A percentile compares a stretch with the other conserved stretches of the same genome.
phyloP scores from a whole-genome alignment of 1,139 yeast genomes.

The Candida labiduridarum region DNA sequence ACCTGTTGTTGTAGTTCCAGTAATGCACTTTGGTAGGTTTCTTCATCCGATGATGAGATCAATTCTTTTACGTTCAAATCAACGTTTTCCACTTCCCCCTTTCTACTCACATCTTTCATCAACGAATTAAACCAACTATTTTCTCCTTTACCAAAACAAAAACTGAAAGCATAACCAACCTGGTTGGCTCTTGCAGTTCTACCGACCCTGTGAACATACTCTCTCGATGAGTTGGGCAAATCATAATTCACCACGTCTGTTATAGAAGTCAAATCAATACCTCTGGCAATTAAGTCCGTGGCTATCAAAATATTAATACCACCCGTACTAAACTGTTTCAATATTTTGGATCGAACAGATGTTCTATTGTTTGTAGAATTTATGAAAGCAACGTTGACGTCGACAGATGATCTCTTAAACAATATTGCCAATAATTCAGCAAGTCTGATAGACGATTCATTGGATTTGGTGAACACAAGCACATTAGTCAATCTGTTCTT shows the following conservation, averaged over 20 bases:
- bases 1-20: conserved; percentile 29
- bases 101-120: conserved; percentile 43
- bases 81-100: conserved; percentile 24
- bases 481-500: conserved; percentile 38
- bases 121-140: conserved; percentile 61
- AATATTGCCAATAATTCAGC: conserved; percentile 60
- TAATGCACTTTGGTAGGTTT: conserved; percentile 28
- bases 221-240: conserved; percentile 83
- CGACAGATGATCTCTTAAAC: conserved; percentile 24
- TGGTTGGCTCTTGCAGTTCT: conserved; percentile 94
- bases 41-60: conserved; percentile 29
- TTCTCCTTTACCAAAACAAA: conserved; percentile 78
- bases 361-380: conserved; percentile 56
- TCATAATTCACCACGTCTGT: conserved; percentile 87
- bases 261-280: conserved; percentile 78
- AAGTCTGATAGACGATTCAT: conserved; percentile 81
- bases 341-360: conserved; percentile 41
- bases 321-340: conserved; percentile 59
- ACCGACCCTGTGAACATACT: conserved; percentile 94
- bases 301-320: conserved; percentile 65
- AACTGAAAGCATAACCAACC: conserved; percentile 69
- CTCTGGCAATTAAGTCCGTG: conserved; percentile 94
- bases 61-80: conserved; percentile 23
- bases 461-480: conserved; percentile 79
- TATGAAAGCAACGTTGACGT: conserved; percentile 33